Percentiles rank a stretch among this genome's conserved stretches.
phyloP scores from a whole-genome alignment of 2,329 filamentous ascomycete species.

The Fusarium falciforme region DNA sequence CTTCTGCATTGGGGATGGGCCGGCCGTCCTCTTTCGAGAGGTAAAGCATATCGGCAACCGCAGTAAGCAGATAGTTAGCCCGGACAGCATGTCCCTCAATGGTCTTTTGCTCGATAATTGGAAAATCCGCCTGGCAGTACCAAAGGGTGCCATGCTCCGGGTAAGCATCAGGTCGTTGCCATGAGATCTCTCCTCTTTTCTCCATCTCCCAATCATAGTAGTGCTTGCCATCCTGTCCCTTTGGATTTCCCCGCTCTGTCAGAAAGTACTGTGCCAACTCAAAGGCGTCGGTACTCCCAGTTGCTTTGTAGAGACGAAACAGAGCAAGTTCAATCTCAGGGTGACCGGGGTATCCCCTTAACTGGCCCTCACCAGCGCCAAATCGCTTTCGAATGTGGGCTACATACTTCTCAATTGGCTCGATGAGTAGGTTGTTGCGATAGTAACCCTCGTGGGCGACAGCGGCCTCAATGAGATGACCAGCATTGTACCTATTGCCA shows the following conservation, averaged over 20 bases:
- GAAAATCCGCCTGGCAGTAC: constrained; percentile 69
- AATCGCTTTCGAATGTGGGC: constrained; percentile 63
- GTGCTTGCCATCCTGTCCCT: constrained; percentile 59
- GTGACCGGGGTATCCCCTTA: constrained; percentile 68
- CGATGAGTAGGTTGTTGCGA: constrained; percentile 61
- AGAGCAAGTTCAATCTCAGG: constrained; percentile 61
- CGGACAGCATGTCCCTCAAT: constrained; percentile 69
- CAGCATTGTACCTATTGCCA: constrained; percentile 63
- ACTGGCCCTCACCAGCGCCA: constrained; percentile 60
- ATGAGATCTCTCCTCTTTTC: constrained; percentile 60
- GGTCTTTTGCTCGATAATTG: constrained; percentile 56
- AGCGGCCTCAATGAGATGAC: constrained; percentile 71
- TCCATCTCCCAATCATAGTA: constrained; percentile 67
- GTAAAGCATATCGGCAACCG: constrained; percentile 63
- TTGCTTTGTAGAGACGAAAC: constrained; percentile 51
- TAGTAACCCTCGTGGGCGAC: constrained; percentile 66
- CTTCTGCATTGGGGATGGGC: constrained; percentile 29
- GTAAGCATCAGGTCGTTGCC: constrained; percentile 60
- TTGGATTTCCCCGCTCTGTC: constrained; percentile 66
- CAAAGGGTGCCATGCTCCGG: constrained; percentile 54
- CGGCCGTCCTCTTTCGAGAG: constrained; percentile 24
- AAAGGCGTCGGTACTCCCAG: constrained; percentile 51
- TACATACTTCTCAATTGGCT: constrained; percentile 46
- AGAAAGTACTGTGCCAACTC: constrained; percentile 67
- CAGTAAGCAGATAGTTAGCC: constrained; percentile 70